Base-by-base conservation (phyloP, 768 basidiomycete species). In the Favolaschia claudopus region DNA sequence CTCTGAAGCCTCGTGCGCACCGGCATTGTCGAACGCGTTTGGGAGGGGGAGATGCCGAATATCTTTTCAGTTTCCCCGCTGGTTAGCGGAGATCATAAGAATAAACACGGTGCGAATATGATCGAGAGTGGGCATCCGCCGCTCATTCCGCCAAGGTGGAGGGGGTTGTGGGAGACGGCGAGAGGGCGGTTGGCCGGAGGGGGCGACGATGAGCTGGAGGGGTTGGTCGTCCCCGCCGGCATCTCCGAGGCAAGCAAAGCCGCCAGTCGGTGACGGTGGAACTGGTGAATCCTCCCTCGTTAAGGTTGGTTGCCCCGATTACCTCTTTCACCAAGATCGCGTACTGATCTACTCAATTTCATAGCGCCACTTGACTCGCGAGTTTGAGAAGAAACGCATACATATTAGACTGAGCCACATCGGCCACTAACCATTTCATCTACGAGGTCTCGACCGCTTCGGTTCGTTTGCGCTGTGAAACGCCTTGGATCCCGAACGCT, bases 311-410 rank as follows among this genome's bases (percentile, higher is more conserved):
- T 52, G 33, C 36, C 20, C 47, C 24, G 29, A 49, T 46, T 33
- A 25, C 27, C 10, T 43, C 28, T 62, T 57, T 52, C 67, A 65
- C 65, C 65, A 58, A 66, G 81, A 88, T 88, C 84, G 77, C 68
- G 71, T 79, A 60, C 81, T 87, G 85, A 89, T 88, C 77, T 68
- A 62, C 28, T 27, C 40, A 53, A 59, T 70, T 67, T 62, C 68
- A 43, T 70, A 93, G 93, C 93, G 94, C 74, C 96, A 97, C 79
- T 88, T 96, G 86, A 96, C 95, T 67, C 96, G 96, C 74, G 96
- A 98, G 86, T 98, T 99, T 76, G 96, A 99, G 82, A 99, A 99
- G 86, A 99, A 99, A 78, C 97, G 96, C 80, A 96, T 96, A 59
- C 95, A 93, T 95, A 75, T 55, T n/a, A n/a, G n/a, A n/a, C n/a